Percentiles rank a stretch among this genome's conserved stretches.
Evolutionary conservation across 805 yeast species (phyloP).

Genomic region (Ogataea ramenticola): DNA sequence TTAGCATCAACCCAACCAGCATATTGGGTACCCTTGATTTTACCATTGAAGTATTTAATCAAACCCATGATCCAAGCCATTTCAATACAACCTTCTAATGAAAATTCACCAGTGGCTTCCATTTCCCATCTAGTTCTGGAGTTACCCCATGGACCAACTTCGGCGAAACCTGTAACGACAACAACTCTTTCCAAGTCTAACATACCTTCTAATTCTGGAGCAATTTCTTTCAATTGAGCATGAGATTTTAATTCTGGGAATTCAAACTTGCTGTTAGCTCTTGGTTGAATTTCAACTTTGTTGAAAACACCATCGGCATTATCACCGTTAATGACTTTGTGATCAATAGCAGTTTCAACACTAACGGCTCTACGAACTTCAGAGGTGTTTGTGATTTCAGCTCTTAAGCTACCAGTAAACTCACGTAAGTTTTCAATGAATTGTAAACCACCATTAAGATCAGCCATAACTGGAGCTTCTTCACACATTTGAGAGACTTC

Average conservation of each 20-base stretch:
- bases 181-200: slow-evolving; percentile 86
- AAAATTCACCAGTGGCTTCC: slow-evolving; percentile 93
- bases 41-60: slow-evolving; percentile 91
- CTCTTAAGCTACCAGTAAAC: slow-evolving; percentile 72
- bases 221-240: slow-evolving; percentile 56
- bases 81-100: slow-evolving; percentile 95
- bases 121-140: slow-evolving; percentile 99
- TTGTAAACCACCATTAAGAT: slow-evolving; percentile 97
- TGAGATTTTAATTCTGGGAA: slow-evolving; percentile 86
- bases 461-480: slow-evolving; percentile 93
- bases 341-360: slow-evolving; percentile 86
- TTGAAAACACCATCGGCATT: slow-evolving; percentile 80
- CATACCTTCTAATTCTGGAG: slow-evolving; percentile 82
- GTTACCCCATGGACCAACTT: slow-evolving; percentile 99
- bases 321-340: slow-evolving; percentile 77
- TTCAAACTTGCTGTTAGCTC: slow-evolving; percentile 88
- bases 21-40: slow-evolving; percentile 81
- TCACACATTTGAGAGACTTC: slow-evolving; percentile 81
- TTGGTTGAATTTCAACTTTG: slow-evolving; percentile 75
- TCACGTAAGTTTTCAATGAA: slow-evolving; percentile 87
- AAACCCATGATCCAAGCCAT: slow-evolving; percentile 99
- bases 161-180: slow-evolving; percentile 97
- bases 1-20: slow-evolving; percentile 98
- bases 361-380: slow-evolving; percentile 95
- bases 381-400: slow-evolving; percentile 68